These are phyloP conservation scores for Ilyonectria mors-panacis DNA, from an alignment of 2,329 filamentous ascomycete genomes.

Conservation along the genomic window DNA sequence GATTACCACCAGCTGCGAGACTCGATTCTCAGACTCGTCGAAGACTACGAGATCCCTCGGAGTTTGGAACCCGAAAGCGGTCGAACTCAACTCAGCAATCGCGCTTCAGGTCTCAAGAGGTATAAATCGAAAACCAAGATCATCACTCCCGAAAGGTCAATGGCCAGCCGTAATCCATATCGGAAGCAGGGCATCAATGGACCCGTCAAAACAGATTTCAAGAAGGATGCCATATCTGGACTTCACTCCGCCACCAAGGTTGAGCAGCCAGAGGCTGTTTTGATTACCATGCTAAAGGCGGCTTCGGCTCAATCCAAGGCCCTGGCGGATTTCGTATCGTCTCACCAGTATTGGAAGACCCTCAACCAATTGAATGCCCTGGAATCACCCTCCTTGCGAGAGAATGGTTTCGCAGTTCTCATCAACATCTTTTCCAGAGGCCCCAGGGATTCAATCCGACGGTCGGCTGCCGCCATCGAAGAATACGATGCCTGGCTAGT, in stretches of 20 bases:
- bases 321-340: conserved; percentile 85
- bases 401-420: conserved; percentile 79
- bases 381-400: conserved; percentile 72
- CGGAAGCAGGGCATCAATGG: conserved; percentile 53
- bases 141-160: conserved; percentile 65
- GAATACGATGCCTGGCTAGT: conserved; percentile 87
- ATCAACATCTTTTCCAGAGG: conserved; percentile 82
- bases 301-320: conserved; percentile 84
- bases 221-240: conserved; percentile 23
- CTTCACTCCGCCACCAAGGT: conserved; percentile 41
- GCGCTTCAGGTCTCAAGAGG: conserved; percentile 73
- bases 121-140: conserved; percentile 73
- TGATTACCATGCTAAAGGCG: conserved; percentile 82
- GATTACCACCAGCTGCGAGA: conserved; percentile 87
- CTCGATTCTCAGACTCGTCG: conserved; percentile 83
- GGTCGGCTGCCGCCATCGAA: conserved; percentile 80
- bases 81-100: conserved; percentile 78
- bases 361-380: conserved; percentile 79
- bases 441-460: conserved; percentile 77
- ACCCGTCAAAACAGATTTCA: conserved; percentile 19
- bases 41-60: conserved; percentile 86
- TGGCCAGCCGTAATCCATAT: conserved; percentile 73
- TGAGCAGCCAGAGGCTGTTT: conserved; percentile 65
- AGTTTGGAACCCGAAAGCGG: conserved; percentile 72
- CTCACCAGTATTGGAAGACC: conserved; percentile 89